phyloP scores from a whole-genome alignment of 768 basidiomycete species.

The Suillus luteus region DNA sequence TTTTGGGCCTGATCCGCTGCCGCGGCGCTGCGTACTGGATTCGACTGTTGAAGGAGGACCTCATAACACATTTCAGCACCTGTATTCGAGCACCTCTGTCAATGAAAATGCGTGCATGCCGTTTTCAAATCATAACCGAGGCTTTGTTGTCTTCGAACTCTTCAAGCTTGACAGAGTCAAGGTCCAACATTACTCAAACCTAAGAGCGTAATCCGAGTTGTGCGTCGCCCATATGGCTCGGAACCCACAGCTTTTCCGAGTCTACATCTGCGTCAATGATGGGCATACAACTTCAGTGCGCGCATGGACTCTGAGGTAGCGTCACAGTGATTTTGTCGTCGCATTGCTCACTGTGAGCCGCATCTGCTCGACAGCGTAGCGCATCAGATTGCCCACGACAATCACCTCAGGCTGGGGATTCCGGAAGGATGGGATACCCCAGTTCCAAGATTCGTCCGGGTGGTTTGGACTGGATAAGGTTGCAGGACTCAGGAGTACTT shows the following conservation, averaged over 20 bases:
- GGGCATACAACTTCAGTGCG: slow-evolving; percentile 84
- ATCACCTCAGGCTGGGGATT: slow-evolving; percentile 75
- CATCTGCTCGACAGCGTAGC: slow-evolving; percentile 85
- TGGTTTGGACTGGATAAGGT: slow-evolving; percentile 46
- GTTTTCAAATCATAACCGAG: slow-evolving; percentile 94
- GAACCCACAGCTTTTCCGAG: slow-evolving; percentile 98
- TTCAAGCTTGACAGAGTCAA: slow-evolving; percentile 46
- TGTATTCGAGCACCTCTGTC: slow-evolving; percentile 82
- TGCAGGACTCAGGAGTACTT: not conserved
- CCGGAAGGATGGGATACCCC: slow-evolving; percentile 85
- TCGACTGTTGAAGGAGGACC: slow-evolving; percentile 81
- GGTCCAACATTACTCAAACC: not conserved
- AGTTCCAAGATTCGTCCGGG: slow-evolving; percentile 45
- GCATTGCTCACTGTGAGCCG: slow-evolving; percentile 99
- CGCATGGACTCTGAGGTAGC: slow-evolving; percentile 91
- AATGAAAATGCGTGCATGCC: slow-evolving; percentile 85
- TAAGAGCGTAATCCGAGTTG: slow-evolving; percentile 77
- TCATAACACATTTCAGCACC: slow-evolving; percentile 94
- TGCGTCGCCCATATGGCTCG: slow-evolving; percentile 96
- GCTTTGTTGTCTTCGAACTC: slow-evolving; percentile 95
- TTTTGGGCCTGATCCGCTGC: slow-evolving; percentile 77
- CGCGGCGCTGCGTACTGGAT: slow-evolving; percentile 77
- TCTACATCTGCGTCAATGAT: slow-evolving; percentile 98
- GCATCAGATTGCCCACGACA: slow-evolving; percentile 83
- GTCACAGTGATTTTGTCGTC: slow-evolving; percentile 72